Conservation (phyloP, 163 green algal genomes). For the Chloromonas sp. region DNA sequence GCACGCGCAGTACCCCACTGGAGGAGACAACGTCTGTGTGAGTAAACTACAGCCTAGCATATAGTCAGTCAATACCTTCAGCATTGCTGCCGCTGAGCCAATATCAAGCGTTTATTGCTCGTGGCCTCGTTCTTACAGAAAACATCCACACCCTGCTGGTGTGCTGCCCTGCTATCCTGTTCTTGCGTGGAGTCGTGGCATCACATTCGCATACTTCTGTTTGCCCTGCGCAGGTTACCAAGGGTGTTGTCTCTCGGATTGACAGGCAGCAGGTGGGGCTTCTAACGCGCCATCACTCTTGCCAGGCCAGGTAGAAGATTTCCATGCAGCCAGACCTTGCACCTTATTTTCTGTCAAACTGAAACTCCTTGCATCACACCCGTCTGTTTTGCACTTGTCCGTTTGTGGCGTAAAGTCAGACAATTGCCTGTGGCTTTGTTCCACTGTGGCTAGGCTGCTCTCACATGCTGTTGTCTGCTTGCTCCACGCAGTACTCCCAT, state of each 20-base stretch:
- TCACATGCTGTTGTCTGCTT: background rate
- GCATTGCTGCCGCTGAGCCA: too few relatives aligned
- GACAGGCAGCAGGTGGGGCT: slow-evolving; percentile 24
- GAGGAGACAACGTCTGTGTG: slow-evolving; percentile 55
- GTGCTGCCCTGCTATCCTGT: too few relatives aligned
- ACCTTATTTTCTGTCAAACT: background rate
- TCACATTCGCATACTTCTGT: too few relatives aligned
- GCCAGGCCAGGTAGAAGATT: too few relatives aligned
- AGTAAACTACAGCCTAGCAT: too few relatives aligned
- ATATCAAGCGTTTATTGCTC: too few relatives aligned
- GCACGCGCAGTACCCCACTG: slow-evolving; percentile 32
- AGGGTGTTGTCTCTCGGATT: slow-evolving; percentile 49
- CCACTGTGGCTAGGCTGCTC: background rate
- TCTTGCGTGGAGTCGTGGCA: too few relatives aligned
- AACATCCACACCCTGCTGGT: too few relatives aligned
- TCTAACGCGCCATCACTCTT: too few relatives aligned
- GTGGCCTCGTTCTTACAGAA: too few relatives aligned
- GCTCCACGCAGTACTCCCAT: slow-evolving; percentile 39
- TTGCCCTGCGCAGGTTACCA: slow-evolving; percentile 17
- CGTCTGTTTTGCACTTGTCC: background rate
- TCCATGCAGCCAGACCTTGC: background rate
- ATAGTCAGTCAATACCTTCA: too few relatives aligned
- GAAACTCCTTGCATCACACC: background rate
- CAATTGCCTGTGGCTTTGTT: background rate
- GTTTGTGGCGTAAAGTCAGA: background rate